A percentile compares a stretch with the other conserved stretches of the same genome.
phyloP scores from a whole-genome alignment of 176 grass and related monocot genomes.

The Aegilops sharonensis region DNA sequence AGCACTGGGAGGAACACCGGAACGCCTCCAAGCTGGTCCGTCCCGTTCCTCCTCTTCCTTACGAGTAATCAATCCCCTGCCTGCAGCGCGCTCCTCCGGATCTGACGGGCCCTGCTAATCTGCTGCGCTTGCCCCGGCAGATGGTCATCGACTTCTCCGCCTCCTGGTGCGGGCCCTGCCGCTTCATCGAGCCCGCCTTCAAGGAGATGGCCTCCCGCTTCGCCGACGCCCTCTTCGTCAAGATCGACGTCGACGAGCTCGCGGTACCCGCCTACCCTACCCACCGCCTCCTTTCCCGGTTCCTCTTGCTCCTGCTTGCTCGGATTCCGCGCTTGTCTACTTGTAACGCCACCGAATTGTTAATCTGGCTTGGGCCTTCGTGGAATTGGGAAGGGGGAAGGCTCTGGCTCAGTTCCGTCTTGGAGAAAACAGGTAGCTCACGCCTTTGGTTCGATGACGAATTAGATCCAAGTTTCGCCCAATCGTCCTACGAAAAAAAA shows the following conservation, averaged over 20 bases:
- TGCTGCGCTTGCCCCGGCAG: not conserved
- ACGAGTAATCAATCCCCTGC: not conserved
- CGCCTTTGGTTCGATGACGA: too few relatives aligned
- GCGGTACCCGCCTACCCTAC: conserved; percentile 14
- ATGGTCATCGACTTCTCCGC: conserved; percentile 88
- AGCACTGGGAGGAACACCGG: conserved; percentile 43
- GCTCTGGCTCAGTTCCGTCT: not conserved
- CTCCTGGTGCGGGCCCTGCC: conserved; percentile 86
- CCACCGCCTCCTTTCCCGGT: too few relatives aligned
- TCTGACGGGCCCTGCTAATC: conserved; percentile 11
- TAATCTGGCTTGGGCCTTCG: not conserved
- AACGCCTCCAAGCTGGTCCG: conserved; percentile 61
- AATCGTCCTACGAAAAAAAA: too few relatives aligned
- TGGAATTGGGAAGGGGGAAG: not conserved
- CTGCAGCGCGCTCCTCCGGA: not conserved
- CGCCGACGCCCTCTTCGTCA: conserved; percentile 52
- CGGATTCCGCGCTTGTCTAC: too few relatives aligned
- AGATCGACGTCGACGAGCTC: conserved; percentile 80
- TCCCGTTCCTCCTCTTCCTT: not conserved
- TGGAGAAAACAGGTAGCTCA: too few relatives aligned
- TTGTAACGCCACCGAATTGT: too few relatives aligned
- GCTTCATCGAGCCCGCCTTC: conserved; percentile 72
- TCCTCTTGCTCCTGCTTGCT: not conserved
- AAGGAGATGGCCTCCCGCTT: conserved; percentile 59
- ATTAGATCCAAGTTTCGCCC: too few relatives aligned